Evolutionary conservation across 2,329 filamentous ascomycete genomes (phyloP).

Genomic region (Colletotrichum musicola): DNA sequence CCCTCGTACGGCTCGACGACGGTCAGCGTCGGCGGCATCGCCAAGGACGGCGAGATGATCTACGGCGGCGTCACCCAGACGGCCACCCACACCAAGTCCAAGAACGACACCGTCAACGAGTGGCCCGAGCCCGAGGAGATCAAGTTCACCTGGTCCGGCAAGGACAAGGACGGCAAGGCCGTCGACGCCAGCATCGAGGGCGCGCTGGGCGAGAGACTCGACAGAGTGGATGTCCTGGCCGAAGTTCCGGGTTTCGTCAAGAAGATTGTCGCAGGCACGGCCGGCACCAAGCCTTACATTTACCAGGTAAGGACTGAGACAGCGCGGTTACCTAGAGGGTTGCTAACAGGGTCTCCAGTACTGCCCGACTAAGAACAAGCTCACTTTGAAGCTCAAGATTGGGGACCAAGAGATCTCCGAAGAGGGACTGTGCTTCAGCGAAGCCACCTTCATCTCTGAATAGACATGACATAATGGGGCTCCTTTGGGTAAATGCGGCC

Average conservation of each 20-base stretch:
- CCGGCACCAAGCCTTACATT: constrained; percentile 96
- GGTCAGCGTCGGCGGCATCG: constrained; percentile 86
- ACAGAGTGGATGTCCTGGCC: constrained; percentile 95
- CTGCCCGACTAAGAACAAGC: constrained; percentile 70
- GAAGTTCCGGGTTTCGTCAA: constrained; percentile 97
- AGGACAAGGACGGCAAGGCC: constrained; percentile 79
- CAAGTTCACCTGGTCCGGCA: constrained; percentile 83
- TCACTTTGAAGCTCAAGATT: constrained; percentile 85
- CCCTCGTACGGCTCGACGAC: constrained; percentile 89
- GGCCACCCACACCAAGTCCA: constrained; percentile 76
- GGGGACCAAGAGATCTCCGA: constrained; percentile 84
- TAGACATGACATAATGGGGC: constrained; percentile 42
- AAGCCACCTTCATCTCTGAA: constrained; percentile 95
- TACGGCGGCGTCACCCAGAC: constrained; percentile 75
- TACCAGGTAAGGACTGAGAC: constrained; percentile 78
- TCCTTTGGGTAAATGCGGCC: constrained; percentile 30
- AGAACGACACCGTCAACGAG: constrained; percentile 80
- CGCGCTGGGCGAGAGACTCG: constrained; percentile 75
- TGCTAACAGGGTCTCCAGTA: constrained; percentile 67
- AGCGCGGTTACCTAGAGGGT: neutral
- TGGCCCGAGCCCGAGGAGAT: constrained; percentile 89
- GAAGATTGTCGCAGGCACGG: constrained; percentile 87
- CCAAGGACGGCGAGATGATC: constrained; percentile 84
- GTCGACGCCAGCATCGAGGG: constrained; percentile 79
- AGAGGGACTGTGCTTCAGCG: constrained; percentile 83